Percentiles rank a stretch among this genome's conserved stretches.
These are phyloP conservation scores for Pugionium cornutum DNA, from an alignment of 345 rosid genomes.

Conservation along the genomic window DNA sequence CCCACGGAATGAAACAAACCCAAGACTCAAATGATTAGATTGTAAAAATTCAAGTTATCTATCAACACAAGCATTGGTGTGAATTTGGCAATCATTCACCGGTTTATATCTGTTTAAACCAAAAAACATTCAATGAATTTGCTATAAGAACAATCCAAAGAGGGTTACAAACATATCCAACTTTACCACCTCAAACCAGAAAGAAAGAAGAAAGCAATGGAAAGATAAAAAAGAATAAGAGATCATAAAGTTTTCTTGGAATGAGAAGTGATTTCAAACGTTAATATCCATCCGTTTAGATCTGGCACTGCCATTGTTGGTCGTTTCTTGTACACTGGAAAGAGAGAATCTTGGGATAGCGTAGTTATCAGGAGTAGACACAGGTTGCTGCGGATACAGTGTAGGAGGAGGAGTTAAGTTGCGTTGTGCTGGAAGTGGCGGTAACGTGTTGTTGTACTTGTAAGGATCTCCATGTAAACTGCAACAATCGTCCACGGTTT, in stretches of 20 bases:
- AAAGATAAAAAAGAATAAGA: constrained; percentile 28
- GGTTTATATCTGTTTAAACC: not conserved
- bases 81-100: not conserved
- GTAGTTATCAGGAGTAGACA: constrained; percentile 65
- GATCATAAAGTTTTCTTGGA: constrained; percentile 22
- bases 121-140: constrained; percentile 11
- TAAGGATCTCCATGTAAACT: constrained; percentile 62
- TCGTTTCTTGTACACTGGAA: constrained; percentile 54
- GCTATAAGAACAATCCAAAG: constrained; percentile 34
- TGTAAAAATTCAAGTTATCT: not conserved
- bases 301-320: constrained; percentile 52
- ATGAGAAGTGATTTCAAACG: constrained; percentile 44
- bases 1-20: not conserved
- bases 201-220: constrained; percentile 7
- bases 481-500: constrained; percentile 35
- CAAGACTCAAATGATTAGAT: not conserved
- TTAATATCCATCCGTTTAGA: constrained; percentile 85
- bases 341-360: constrained; percentile 70
- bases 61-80: not conserved
- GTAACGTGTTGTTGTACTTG: constrained; percentile 71
- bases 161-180: constrained; percentile 34
- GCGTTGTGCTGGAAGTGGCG: constrained; percentile 90
- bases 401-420: constrained; percentile 98
- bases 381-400: constrained; percentile 92
- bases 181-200: constrained; percentile 24